Evolutionary conservation across 202 grass and related monocot species (phyloP).

Genomic region (Saccharum hybrid): DNA sequence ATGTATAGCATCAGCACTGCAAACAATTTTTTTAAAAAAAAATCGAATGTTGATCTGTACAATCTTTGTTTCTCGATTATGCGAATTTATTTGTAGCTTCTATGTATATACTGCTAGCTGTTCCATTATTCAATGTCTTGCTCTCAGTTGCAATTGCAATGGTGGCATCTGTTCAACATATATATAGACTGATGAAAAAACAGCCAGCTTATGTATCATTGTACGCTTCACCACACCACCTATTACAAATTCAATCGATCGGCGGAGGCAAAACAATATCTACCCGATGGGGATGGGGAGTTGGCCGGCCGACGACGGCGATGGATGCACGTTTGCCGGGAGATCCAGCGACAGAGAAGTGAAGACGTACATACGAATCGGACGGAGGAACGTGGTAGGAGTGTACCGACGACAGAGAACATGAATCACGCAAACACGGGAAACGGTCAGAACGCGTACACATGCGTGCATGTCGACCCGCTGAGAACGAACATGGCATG

Average conservation of each 20-base stretch:
- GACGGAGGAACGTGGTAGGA: background rate
- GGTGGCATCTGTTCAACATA: no score
- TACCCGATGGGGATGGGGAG: background rate
- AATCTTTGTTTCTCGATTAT: no score
- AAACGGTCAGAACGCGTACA: background rate
- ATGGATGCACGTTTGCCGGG: conserved; percentile 25
- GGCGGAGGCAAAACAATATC: background rate
- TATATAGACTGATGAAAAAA: no score
- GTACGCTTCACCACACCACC: background rate
- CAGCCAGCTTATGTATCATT: no score
- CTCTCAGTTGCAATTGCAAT: no score
- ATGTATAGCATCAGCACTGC: no score
- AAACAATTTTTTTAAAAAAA: no score
- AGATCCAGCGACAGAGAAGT: conserved; percentile 32
- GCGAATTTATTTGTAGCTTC: no score
- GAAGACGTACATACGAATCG: background rate
- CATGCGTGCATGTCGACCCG: background rate
- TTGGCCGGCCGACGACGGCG: background rate
- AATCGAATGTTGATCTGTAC: no score
- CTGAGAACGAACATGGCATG: background rate
- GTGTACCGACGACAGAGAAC: background rate
- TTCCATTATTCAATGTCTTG: no score
- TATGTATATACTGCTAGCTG: no score
- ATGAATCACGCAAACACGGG: background rate
- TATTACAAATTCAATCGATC: background rate